Evolutionary conservation across 148 eudicot species (phyloP).

Genomic region (Chenopodium formosanum): DNA sequence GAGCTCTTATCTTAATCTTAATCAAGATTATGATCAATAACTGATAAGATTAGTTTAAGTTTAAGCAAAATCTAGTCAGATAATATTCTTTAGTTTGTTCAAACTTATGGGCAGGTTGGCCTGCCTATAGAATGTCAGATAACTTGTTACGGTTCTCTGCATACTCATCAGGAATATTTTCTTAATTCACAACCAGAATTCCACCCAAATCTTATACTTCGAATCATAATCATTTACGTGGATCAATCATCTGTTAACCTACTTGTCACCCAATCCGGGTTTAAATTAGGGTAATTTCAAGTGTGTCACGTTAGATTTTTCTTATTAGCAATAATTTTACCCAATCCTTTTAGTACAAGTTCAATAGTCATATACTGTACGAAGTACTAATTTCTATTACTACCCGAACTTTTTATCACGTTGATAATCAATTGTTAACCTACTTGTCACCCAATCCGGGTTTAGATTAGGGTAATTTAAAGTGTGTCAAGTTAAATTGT

Average conservation of each 20-base stretch:
- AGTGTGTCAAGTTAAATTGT: too few species aligned
- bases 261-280: background rate
- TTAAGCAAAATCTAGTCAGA: constrained; percentile 8
- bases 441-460: background rate
- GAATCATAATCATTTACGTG: background rate
- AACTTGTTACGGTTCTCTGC: constrained; percentile 9
- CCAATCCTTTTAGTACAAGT: too few species aligned
- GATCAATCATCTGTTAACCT: background rate
- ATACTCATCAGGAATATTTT: constrained; percentile 2
- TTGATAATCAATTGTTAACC: too few species aligned
- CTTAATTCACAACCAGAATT: background rate
- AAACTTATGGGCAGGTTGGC: constrained; percentile 4
- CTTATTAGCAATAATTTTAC: too few species aligned
- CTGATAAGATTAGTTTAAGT: background rate
- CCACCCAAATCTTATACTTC: too few species aligned
- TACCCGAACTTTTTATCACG: too few species aligned
- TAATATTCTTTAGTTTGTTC: background rate
- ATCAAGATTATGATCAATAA: constrained; percentile 9
- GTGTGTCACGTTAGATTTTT: too few species aligned
- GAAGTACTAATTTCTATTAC: too few species aligned
- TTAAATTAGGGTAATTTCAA: background rate
- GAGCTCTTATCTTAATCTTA: constrained; percentile 19
- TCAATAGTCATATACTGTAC: too few species aligned
- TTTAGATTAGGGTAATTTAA: background rate
- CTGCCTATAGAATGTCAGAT: constrained; percentile 10